Conservation (phyloP, 345 rosid genomes). For the Rhodamnia argentea region DNA sequence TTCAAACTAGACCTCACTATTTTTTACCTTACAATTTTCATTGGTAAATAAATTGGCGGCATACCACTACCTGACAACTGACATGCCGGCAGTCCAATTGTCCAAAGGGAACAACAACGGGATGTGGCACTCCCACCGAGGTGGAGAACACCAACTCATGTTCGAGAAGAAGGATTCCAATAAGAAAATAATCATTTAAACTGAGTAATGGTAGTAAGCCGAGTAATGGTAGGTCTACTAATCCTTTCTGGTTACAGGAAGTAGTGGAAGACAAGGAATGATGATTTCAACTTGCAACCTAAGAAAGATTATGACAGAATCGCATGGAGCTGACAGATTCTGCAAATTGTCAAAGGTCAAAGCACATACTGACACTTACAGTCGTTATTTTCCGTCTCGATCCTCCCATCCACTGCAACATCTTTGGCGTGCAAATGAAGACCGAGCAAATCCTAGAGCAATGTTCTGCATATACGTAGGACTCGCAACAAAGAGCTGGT, state of each 20-base stretch:
- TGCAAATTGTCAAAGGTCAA: not conserved
- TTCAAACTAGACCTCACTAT: not conserved
- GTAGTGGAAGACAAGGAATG: not conserved
- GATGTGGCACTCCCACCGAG: not conserved
- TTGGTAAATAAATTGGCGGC: not conserved
- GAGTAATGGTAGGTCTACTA: not conserved
- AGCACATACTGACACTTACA: slow-evolving; percentile 15
- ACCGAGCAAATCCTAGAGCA: not conserved
- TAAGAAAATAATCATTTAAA: not conserved
- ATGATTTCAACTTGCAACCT: not conserved
- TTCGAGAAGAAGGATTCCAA: not conserved
- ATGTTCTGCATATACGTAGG: not conserved
- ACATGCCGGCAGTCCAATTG: not conserved
- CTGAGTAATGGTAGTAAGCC: not conserved
- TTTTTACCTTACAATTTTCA: not conserved
- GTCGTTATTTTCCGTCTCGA: slow-evolving; percentile 72
- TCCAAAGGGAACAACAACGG: not conserved
- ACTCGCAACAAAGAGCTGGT: not conserved
- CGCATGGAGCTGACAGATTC: not conserved
- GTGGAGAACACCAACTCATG: not conserved
- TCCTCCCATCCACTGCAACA: slow-evolving; percentile 98
- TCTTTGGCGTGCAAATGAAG: slow-evolving; percentile 1
- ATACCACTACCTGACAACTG: not conserved
- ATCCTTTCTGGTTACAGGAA: not conserved
- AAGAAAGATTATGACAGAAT: not conserved